Evolutionary conservation across 768 basidiomycete genomes (phyloP), one percentile per base, ranked within the genome.

Genomic region (Rhizopogon vinicolor): DNA sequence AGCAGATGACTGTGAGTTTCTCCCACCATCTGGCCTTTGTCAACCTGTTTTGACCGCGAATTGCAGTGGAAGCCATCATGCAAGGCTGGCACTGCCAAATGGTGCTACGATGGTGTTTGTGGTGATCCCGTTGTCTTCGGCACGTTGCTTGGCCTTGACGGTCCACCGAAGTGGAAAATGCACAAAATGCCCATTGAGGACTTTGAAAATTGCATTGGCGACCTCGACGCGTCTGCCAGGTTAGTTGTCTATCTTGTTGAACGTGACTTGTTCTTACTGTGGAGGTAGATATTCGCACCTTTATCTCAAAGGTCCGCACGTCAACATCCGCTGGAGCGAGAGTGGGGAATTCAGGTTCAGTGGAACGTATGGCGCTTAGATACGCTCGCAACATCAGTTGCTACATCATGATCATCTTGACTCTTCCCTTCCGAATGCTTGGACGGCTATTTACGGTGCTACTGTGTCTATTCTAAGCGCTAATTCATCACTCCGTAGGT

Each of bases 281-380:
- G 28, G 12, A 40, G 48, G 37, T 52, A 82, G 78, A 39, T 80
- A 81, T 54, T 60, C 62, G 44, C 28, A 59, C 12, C 65, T 82
- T 25, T 67, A 62, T 14, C 66, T 81, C 53, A 75, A 69, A 3
- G 73, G 75, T 29, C 63, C 57, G 16, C 71, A 78, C 39, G 71
- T 80, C 50, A 81, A 74, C 40, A 58, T 82, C 39, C 75, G 72
- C 51, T 81, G 77, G 66, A 70, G 72, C 0, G 75, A 75, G 7
- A 69, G 74, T 14, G 78, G 79, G n/a, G 78, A 80, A 51, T 82
- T 84, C 72, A 82, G 82, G 63, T 76, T 81, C 62, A 83, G 77
- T 57, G 79, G 80, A 19, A 68, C 75, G 9, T 80, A 82, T 57
- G 79, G 78, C 33, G 63, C 52, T 37, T 33, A 25, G 4, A 14